These are phyloP conservation scores for Phytopythium sindhum DNA, from an alignment of 352 stramenopile genomes.

Conservation along the genomic window DNA sequence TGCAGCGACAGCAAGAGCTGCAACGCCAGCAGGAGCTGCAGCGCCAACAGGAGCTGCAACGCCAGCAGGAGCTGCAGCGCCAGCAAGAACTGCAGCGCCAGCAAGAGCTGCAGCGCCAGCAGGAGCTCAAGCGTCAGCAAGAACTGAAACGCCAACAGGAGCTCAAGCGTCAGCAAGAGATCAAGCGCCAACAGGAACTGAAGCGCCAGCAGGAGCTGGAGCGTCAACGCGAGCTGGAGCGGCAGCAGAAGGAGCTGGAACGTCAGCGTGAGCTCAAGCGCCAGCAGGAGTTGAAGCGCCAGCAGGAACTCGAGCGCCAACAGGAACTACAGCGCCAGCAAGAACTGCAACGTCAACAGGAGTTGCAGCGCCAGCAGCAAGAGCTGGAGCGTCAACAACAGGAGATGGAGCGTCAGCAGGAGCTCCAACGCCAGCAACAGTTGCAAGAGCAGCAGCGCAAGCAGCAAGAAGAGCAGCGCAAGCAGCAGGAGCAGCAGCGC, in stretches of 20 bases:
- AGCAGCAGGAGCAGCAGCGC: slow-evolving; percentile 19
- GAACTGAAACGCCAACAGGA: slow-evolving; percentile 12
- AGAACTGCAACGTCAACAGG: slow-evolving; percentile 2
- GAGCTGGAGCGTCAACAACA: slow-evolving; percentile 21
- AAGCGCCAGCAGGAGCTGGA: slow-evolving; percentile 18
- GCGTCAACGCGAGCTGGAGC: slow-evolving; percentile 21
- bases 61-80: slow-evolving; percentile 10
- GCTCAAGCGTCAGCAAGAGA: slow-evolving; percentile 9
- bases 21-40: slow-evolving; percentile 8
- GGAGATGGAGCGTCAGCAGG: slow-evolving; percentile 14
- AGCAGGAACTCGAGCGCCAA: slow-evolving; percentile 21
- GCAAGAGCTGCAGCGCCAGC: slow-evolving; percentile 12
- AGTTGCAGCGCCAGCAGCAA: slow-evolving; percentile 10
- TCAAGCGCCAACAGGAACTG: slow-evolving; percentile 6
- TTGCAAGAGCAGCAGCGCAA: slow-evolving; percentile 24
- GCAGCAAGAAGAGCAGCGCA: slow-evolving; percentile 15
- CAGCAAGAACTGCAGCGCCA: slow-evolving; percentile 2
- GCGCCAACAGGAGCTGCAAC: slow-evolving; percentile 1
- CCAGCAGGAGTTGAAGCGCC: slow-evolving; percentile 31
- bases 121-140: slow-evolving; percentile 12
- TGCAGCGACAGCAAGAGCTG: slow-evolving; percentile 1
- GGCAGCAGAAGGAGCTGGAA: slow-evolving; percentile 27
- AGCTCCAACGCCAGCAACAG: slow-evolving; percentile 12
- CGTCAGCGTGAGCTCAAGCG: slow-evolving; percentile 22
- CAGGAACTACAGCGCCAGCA: slow-evolving; percentile 8